Base-by-base conservation (phyloP, 2,329 filamentous ascomycete species). In the Neofusicoccum cordaticola region DNA sequence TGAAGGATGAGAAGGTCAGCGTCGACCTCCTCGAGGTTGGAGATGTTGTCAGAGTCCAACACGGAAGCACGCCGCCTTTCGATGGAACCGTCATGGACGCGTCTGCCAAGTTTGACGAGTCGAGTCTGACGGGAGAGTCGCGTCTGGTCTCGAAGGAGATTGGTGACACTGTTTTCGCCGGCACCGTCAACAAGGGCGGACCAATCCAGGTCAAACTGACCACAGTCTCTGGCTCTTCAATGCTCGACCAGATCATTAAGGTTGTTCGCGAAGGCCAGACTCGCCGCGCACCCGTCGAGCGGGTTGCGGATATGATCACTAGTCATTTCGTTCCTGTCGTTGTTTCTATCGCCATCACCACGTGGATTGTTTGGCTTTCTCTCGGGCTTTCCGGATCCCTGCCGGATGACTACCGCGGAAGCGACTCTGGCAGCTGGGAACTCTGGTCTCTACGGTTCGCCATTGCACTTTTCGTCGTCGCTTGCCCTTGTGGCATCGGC, bases 401-500 rank as follows among this genome's bases (percentile, higher is more conserved):
- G 13, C 86, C 89, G 0, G 73, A 72, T 0, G 76, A 83, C 44
- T 91, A 86, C 70, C 77, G 87, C 12, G 82, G 85, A 13, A 71
- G 72, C 17, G 75, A 79, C 11, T 79, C 82, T 15, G 88, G 88
- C n/a, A 86, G 88, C 9, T 90, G 88, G 86, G 83, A 86, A 0
- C 84, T 88, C 1, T 94, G 91, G 81, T 89, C 90, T 2, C 83
- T 95, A 50, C 88, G 91, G 67, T 95, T 94, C 81, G 90, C 92
- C 15, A 94, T 96, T 70, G 86, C 92, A 6, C 91, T 95, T 12
- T 95, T 96, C 69, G 91, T 96, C 39, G 89, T 96, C 34, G 91
- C 92, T 2, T 96, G 92, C 72, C 92, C 92, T 1, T 96, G 92
- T 71, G 92, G 92, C 2, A 83, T 96, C 13, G 92, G 89, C 1